Conservation (phyloP, 306 rosid genomes). For the Elaeagnus macrophylla region DNA sequence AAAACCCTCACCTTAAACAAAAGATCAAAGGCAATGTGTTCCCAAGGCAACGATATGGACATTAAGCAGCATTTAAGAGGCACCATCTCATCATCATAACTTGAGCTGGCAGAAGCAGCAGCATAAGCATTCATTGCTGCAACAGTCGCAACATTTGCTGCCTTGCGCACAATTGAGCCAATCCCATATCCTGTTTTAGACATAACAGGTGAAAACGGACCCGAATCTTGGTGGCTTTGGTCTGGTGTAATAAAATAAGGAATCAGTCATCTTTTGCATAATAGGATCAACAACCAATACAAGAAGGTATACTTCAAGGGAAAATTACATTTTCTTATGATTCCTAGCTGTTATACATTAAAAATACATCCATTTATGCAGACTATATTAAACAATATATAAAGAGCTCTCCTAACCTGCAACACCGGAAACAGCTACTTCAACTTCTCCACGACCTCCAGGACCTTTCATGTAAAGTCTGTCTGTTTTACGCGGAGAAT, state of each 20-base stretch:
- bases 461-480: conserved; percentile 98
- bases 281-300: conserved; percentile 5
- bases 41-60: conserved; percentile 98
- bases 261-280: conserved; percentile 21
- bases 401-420: conserved; percentile 39
- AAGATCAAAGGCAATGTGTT: conserved; percentile 81
- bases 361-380: no score
- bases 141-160: conserved; percentile 80
- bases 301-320: neutral
- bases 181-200: conserved; percentile 74
- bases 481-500: conserved; percentile 69
- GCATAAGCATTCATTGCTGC: conserved; percentile 90
- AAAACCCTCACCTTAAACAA: conserved; percentile 70
- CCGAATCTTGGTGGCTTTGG: conserved; percentile 76
- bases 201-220: conserved; percentile 70
- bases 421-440: conserved; percentile 97
- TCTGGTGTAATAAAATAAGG: conserved; percentile 42
- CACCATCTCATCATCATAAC: conserved; percentile 62
- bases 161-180: conserved; percentile 74
- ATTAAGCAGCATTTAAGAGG: conserved; percentile 94
- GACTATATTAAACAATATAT: no score
- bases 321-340: neutral
- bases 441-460: conserved; percentile 99
- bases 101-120: conserved; percentile 57
- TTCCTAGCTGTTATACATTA: no score